These are phyloP conservation scores for Rutstroemia sp. DNA, from an alignment of 2,329 filamentous ascomycete genomes.

Conservation along the genomic window DNA sequence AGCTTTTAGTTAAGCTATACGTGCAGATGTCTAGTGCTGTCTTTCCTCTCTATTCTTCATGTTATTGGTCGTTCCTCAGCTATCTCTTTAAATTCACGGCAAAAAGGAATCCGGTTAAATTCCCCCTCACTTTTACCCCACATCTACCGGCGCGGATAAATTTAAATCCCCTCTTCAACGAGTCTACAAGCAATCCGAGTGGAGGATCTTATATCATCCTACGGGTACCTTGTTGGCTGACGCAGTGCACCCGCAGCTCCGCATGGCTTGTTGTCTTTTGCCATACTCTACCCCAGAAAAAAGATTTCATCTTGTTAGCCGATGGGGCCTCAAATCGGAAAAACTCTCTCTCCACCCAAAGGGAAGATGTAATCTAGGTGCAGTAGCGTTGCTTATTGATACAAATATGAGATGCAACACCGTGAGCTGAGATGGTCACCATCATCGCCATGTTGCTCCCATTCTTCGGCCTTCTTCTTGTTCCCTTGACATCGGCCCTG, in stretches of 20 bases:
- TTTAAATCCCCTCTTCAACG: not conserved
- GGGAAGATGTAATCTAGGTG: not conserved
- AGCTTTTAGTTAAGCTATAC: too few relatives aligned
- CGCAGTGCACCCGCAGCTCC: not conserved
- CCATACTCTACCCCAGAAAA: too few relatives aligned
- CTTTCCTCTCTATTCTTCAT: too few relatives aligned
- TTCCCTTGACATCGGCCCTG: not conserved
- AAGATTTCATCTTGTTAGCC: too few relatives aligned
- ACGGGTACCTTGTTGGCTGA: not conserved
- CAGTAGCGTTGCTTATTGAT: not conserved
- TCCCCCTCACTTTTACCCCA: not conserved
- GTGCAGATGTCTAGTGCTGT: too few relatives aligned
- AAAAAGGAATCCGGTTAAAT: not conserved
- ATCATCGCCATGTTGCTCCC: not conserved
- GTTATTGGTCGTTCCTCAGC: too few relatives aligned
- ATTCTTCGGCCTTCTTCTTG: not conserved
- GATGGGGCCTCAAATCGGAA: too few relatives aligned
- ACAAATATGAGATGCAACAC: not conserved
- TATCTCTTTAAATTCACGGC: not conserved
- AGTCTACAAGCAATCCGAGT: not conserved
- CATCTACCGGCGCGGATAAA: conserved; percentile 1
- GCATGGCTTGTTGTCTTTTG: not conserved
- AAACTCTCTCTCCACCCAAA: too few relatives aligned
- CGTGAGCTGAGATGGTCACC: not conserved
- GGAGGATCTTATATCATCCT: not conserved